Base-by-base conservation (phyloP, 2,329 filamentous ascomycete species). In the Pseudophaeomoniella oleicola region DNA sequence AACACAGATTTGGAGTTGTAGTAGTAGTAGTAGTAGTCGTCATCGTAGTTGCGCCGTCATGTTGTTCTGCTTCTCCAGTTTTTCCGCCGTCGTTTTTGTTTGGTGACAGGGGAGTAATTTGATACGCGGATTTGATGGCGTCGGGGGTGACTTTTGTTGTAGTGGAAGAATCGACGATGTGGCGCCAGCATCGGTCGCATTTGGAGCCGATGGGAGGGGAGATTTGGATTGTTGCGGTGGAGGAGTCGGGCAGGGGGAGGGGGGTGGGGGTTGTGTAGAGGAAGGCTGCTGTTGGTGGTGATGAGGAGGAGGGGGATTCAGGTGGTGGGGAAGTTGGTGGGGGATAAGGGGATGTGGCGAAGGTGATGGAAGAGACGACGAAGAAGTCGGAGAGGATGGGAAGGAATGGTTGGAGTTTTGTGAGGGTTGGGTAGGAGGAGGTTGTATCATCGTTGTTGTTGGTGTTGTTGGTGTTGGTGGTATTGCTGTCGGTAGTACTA, bases 391-490 rank as follows among this genome's bases (percentile, higher is more conserved):
- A n/a, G 22, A 27, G 22, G n/a, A 9, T 6, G 22, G 22, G 22
- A n/a, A 27, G 22, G 22, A 27, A n/a, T 6, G 22, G n/a, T 27
- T 27, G 22, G 22, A 27, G 22, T 6, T 9, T 6, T 6, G n/a
- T 27, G 22, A n/a, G 9, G 22, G 22, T 27, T 9, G 22, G 6
- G n/a, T 6, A 9, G 22, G 22, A 27, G 9, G 6, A n/a, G n/a
- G 6, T 6, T 27, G 6, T n/a, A 9, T 6, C 9, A 27, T 9
- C n/a, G 6, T 27, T n/a, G 6, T 6, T 6, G 6, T 27, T n/a
- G 22, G n/a, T 6, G 22, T 9, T 27, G 22, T 27, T 27, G 22
- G n/a, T 27, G 22, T 40, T 37, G n/a, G n/a, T n/a, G n/a, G n/a
- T n/a, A n/a, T n/a, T n/a, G n/a, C n/a, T n/a, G n/a, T n/a, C n/a